A percentile compares a stretch with the other conserved stretches of the same genome.
Conservation (phyloP, 163 green algal genomes). For the Prototheca cutis region DNA sequence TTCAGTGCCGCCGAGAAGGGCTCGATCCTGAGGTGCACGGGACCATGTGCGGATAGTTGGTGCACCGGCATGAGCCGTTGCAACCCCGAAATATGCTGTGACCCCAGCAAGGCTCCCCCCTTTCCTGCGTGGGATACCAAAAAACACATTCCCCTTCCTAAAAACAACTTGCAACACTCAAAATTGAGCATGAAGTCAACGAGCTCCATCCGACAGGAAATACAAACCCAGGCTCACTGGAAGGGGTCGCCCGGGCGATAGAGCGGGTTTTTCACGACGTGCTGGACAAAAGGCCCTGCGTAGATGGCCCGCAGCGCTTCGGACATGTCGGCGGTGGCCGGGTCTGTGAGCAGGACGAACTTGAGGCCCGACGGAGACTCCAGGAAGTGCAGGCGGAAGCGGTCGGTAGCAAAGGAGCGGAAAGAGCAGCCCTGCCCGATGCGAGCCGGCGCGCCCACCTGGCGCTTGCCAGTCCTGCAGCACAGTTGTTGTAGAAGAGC, state of each 20-base stretch:
- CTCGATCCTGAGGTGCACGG: constrained; percentile 30
- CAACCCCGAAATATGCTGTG: too few species aligned
- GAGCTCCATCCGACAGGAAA: too few species aligned
- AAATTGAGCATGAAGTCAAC: too few species aligned
- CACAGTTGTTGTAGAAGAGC: too few species aligned
- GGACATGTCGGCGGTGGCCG: constrained; percentile 50
- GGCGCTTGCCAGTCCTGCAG: constrained; percentile 37
- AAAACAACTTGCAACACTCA: too few species aligned
- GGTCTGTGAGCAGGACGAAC: constrained; percentile 73
- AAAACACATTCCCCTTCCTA: too few species aligned
- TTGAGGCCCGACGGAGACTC: constrained; percentile 85
- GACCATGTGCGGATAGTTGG: too few species aligned
- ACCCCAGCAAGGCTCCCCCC: too few species aligned
- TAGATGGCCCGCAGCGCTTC: constrained; percentile 73
- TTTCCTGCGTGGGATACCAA: too few species aligned
- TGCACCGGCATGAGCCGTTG: too few species aligned
- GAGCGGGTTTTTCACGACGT: constrained; percentile 76
- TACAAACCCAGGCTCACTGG: constrained; percentile 51
- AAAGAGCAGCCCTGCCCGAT: constrained; percentile 70
- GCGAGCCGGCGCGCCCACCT: constrained; percentile 52
- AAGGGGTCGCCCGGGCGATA: constrained; percentile 68
- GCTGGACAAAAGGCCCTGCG: constrained; percentile 62
- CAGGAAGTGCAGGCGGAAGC: constrained; percentile 88
- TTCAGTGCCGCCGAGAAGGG: constrained; percentile 35
- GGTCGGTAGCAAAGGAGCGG: constrained; percentile 67